A percentile compares a stretch with the other conserved stretches of the same genome.
Conservation (phyloP, 2,329 filamentous ascomycete species). For the Fusarium staphyleae region DNA sequence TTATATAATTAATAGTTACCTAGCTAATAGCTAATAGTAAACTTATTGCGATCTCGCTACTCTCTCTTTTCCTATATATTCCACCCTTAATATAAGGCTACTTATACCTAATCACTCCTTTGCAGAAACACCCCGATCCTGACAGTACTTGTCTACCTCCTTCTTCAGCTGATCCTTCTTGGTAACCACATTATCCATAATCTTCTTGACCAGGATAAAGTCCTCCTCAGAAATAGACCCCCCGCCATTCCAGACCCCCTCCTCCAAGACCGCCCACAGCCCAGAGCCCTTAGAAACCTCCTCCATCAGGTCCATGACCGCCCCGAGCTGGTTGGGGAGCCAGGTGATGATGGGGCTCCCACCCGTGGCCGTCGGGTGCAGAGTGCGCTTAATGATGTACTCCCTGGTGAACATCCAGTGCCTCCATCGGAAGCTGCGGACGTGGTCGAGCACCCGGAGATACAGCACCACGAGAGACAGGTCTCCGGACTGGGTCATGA, state of each 20-base stretch:
- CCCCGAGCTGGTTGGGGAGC: conserved; percentile 81
- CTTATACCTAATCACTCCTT: neutral
- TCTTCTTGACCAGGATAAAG: conserved; percentile 45
- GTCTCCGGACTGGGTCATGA: conserved; percentile 45
- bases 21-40: too few relatives aligned
- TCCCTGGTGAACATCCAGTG: conserved; percentile 88
- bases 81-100: too few relatives aligned
- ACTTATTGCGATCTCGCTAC: too few relatives aligned
- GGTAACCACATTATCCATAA: conserved; percentile 71
- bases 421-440: conserved; percentile 82
- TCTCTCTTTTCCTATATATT: too few relatives aligned
- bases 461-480: conserved; percentile 63
- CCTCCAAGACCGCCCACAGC: conserved; percentile 30
- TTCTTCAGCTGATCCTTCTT: conserved; percentile 72
- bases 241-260: conserved; percentile 27
- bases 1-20: too few relatives aligned
- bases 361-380: conserved; percentile 79
- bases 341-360: conserved; percentile 85
- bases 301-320: conserved; percentile 75
- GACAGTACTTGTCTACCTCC: conserved; percentile 79
- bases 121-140: conserved; percentile 58
- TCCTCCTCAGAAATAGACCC: conserved; percentile 27
- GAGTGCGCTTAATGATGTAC: conserved; percentile 81
- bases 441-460: conserved; percentile 73
- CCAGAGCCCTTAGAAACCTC: conserved; percentile 56